These are phyloP conservation scores for Clonostachys rosea DNA, from an alignment of 2,329 filamentous ascomycete genomes.

Conservation along the genomic window DNA sequence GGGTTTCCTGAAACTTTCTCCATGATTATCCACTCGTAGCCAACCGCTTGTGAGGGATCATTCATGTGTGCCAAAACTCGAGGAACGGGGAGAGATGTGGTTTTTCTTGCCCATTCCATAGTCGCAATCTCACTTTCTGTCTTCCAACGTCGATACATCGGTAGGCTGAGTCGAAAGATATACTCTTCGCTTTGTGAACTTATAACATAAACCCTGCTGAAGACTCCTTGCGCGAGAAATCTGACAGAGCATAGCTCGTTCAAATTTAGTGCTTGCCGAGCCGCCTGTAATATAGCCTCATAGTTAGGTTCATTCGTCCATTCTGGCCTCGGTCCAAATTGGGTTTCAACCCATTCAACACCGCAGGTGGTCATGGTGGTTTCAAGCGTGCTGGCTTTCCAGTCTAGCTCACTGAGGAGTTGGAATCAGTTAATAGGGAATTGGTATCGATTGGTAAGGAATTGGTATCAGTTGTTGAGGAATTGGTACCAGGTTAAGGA, in stretches of 20 bases:
- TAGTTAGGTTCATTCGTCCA: too few species aligned
- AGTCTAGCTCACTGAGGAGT: too few species aligned
- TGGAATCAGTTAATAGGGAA: too few species aligned
- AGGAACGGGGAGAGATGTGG: neutral
- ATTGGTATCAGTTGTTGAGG: too few species aligned
- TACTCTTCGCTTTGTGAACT: neutral
- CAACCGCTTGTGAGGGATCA: neutral
- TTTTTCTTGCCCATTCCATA: neutral
- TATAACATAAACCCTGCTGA: neutral
- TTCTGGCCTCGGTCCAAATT: too few species aligned
- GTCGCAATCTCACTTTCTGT: neutral
- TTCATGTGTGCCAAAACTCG: neutral
- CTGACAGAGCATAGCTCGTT: constrained; percentile 12
- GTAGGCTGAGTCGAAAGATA: neutral
- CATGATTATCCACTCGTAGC: neutral
- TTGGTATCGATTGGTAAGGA: too few species aligned
- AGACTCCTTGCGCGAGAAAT: neutral
- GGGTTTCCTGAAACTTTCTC: neutral
- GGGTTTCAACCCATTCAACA: too few species aligned
- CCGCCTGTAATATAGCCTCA: too few species aligned
- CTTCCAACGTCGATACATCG: neutral
- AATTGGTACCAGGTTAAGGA: too few species aligned
- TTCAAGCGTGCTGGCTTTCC: too few species aligned
- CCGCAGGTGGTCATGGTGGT: too few species aligned
- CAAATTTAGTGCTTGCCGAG: too few species aligned